Evolutionary conservation across 1,284 basidiomycete species (phyloP).

Genomic region (Ustilago loliicola): DNA sequence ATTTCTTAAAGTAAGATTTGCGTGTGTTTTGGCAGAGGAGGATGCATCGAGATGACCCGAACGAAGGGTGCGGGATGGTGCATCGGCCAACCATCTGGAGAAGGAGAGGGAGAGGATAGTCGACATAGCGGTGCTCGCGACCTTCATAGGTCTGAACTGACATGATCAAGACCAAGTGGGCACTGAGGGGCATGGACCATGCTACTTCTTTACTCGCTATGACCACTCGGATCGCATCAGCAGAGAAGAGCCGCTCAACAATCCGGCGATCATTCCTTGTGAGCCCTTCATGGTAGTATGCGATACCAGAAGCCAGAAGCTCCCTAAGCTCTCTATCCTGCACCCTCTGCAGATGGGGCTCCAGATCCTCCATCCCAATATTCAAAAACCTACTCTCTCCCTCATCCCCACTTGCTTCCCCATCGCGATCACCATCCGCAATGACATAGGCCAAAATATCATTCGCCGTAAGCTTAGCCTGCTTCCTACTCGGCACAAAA

Average conservation of each 20-base stretch:
- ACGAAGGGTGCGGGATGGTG: constrained; percentile 78
- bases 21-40: constrained; percentile 96
- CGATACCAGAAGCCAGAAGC: constrained; percentile 88
- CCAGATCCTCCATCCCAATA: constrained; percentile 84
- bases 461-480: constrained; percentile 91
- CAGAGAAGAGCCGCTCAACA: constrained; percentile 91
- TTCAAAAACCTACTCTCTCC: constrained; percentile 87
- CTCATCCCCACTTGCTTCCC: constrained; percentile 67
- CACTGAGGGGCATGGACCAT: constrained; percentile 91
- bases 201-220: constrained; percentile 95
- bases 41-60: constrained; percentile 83
- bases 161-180: constrained; percentile 99
- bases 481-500: constrained; percentile 93
- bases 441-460: constrained; percentile 90
- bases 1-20: constrained; percentile 98
- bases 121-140: constrained; percentile 81
- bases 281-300: constrained; percentile 95
- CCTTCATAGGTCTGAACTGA: constrained; percentile 92
- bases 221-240: constrained; percentile 93
- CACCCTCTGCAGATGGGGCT: constrained; percentile 88
- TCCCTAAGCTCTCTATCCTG: constrained; percentile 84
- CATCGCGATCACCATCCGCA: constrained; percentile 77
- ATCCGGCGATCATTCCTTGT: constrained; percentile 91
- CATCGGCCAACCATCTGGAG: constrained; percentile 99
- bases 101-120: constrained; percentile 97